A percentile compares a stretch with the other conserved stretches of the same genome.
Evolutionary conservation across 1,284 basidiomycete genomes (phyloP).

Genomic region (Cryptococcus sp.): DNA sequence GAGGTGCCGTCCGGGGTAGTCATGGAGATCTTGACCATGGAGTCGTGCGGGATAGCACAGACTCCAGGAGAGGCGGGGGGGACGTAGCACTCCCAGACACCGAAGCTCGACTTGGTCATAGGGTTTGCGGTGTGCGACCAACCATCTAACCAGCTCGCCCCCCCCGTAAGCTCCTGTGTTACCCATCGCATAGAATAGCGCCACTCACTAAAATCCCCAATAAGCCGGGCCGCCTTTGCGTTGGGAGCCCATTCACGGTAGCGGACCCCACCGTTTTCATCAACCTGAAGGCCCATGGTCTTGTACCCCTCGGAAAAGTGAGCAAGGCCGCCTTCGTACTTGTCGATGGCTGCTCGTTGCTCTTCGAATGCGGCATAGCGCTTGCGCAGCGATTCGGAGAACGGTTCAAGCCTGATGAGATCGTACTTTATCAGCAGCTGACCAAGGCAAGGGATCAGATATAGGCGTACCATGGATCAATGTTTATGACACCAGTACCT

Average conservation of each 20-base stretch:
- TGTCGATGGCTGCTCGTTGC: slow-evolving; percentile 69
- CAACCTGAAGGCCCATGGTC: slow-evolving; percentile 77
- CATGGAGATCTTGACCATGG: slow-evolving; percentile 94
- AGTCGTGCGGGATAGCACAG: slow-evolving; percentile 87
- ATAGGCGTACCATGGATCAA: slow-evolving; percentile 44
- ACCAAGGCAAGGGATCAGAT: not conserved
- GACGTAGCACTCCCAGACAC: slow-evolving; percentile 85
- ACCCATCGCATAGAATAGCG: not conserved
- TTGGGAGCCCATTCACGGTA: slow-evolving; percentile 98
- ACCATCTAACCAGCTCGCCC: slow-evolving; percentile 70
- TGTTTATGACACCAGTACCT: slow-evolving; percentile 44
- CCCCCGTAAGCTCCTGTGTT: not conserved
- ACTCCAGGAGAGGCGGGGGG: slow-evolving; percentile 66
- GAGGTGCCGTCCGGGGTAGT: slow-evolving; percentile 68
- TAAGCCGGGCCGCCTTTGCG: slow-evolving; percentile 73
- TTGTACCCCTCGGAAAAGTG: slow-evolving; percentile 83
- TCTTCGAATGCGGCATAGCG: slow-evolving; percentile 68
- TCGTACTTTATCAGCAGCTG: no score
- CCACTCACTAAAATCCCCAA: slow-evolving; percentile 91
- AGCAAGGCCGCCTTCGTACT: slow-evolving; percentile 83
- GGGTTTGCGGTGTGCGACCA: slow-evolving; percentile 83
- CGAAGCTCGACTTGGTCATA: slow-evolving; percentile 82
- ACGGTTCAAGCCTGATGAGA: slow-evolving; percentile 62
- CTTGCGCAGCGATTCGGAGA: slow-evolving; percentile 65
- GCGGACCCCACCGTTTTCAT: slow-evolving; percentile 64